Conservation (phyloP, 306 rosid species). For the Fagus sylvatica region DNA sequence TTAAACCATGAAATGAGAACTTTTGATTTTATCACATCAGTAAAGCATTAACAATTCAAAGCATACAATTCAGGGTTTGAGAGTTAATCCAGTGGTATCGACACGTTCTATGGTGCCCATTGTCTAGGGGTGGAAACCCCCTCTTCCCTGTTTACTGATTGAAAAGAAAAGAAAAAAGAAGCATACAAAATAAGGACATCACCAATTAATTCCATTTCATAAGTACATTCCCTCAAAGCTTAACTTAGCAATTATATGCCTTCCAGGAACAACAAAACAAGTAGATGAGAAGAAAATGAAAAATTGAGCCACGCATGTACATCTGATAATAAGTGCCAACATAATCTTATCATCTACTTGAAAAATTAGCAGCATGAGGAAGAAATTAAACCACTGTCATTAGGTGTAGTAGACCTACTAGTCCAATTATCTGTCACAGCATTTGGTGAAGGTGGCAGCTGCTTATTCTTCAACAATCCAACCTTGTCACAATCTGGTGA, state of each 20-base stretch:
- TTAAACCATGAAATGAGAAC: too few species aligned
- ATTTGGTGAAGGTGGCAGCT: conserved; percentile 37
- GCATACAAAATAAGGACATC: too few species aligned
- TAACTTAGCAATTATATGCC: neutral
- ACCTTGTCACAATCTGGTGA: conserved; percentile 48
- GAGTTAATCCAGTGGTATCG: too few species aligned
- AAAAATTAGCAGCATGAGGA: neutral
- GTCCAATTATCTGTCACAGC: conserved; percentile 44
- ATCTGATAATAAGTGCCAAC: neutral
- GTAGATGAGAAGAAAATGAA: neutral
- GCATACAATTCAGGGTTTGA: too few species aligned
- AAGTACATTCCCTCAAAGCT: conserved; percentile 6
- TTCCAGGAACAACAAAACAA: neutral
- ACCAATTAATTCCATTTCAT: too few species aligned
- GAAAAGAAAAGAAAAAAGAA: too few species aligned
- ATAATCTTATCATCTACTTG: neutral
- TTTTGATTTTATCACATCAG: too few species aligned
- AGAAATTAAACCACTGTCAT: conserved; percentile 28
- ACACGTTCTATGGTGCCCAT: too few species aligned
- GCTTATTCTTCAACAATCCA: conserved; percentile 24
- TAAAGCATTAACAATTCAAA: too few species aligned
- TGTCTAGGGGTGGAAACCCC: too few species aligned
- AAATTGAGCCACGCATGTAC: neutral
- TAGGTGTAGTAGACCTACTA: conserved; percentile 37
- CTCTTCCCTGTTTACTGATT: too few species aligned